Conservation (phyloP, 192 early-diverging fungal species). For the Tieghemiomyces parasiticus region DNA sequence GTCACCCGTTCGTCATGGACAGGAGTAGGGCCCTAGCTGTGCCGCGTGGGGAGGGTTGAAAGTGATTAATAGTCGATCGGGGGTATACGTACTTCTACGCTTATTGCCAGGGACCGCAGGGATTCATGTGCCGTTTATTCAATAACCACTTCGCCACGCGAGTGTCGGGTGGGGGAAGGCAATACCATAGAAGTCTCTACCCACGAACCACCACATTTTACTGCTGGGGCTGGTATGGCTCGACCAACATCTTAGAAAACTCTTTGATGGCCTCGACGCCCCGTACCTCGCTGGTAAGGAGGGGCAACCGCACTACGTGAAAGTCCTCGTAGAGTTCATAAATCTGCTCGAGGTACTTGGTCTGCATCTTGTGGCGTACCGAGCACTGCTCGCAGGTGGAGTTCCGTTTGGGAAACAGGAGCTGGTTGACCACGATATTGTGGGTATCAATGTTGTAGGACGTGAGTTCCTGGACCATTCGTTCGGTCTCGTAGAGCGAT, state of each 20-base stretch:
- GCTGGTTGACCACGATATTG: constrained; percentile 98
- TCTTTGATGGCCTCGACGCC: constrained; percentile 83
- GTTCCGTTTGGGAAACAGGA: constrained; percentile 82
- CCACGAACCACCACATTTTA: no score
- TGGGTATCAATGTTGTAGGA: constrained; percentile 96
- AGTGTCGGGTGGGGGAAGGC: no score
- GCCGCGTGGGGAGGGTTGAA: no score
- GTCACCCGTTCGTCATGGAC: no score
- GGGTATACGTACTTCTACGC: no score
- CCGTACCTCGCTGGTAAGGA: constrained; percentile 92
- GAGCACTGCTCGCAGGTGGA: constrained; percentile 78
- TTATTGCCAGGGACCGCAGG: no score
- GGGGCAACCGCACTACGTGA: constrained; percentile 85
- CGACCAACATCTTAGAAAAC: constrained; percentile 85
- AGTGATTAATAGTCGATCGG: no score
- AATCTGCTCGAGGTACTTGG: constrained; percentile 97
- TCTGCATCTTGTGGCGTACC: constrained; percentile 95
- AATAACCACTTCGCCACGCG: no score
- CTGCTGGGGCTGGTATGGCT: constrained; percentile 46
- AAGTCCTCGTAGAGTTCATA: constrained; percentile 99
- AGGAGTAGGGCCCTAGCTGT: no score
- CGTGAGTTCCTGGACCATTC: constrained; percentile 99
- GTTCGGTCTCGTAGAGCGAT: constrained; percentile 98
- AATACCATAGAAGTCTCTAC: no score
- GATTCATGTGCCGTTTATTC: no score